These are phyloP conservation scores for Senna siamea DNA, from an alignment of 306 rosid genomes.

Conservation along the genomic window DNA sequence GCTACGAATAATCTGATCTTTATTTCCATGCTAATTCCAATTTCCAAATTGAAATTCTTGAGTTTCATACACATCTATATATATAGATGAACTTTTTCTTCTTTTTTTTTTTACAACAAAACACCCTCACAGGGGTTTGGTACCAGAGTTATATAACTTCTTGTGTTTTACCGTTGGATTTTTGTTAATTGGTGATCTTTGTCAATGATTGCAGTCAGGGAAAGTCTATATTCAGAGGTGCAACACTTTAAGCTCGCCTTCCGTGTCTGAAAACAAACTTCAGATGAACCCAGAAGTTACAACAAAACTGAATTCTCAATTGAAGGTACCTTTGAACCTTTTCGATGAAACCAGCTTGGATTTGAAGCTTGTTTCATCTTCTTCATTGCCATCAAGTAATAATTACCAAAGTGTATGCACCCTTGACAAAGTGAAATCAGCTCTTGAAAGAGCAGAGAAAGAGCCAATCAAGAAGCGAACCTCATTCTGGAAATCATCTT, in stretches of 20 bases:
- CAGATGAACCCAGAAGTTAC: conserved; percentile 45
- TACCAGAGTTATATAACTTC: too few species aligned
- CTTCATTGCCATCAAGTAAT: conserved; percentile 45
- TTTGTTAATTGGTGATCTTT: background rate
- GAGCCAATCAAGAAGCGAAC: conserved; percentile 69
- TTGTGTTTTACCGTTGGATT: too few species aligned
- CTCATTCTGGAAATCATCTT: conserved; percentile 60
- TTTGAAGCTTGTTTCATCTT: conserved; percentile 62
- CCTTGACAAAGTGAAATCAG: conserved; percentile 91
- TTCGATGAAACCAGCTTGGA: conserved; percentile 74
- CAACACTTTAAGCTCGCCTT: conserved; percentile 44
- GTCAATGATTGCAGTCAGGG: conserved; percentile 72
- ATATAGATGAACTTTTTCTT: too few species aligned
- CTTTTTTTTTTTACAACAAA: too few species aligned
- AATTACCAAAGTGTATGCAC: conserved; percentile 86
- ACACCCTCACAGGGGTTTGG: too few species aligned
- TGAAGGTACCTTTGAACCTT: conserved; percentile 59
- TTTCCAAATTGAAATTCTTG: background rate
- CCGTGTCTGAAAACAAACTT: conserved; percentile 44
- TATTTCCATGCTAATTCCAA: background rate
- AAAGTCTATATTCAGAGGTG: conserved; percentile 78
- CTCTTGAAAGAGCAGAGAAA: conserved; percentile 92
- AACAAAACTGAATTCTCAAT: conserved; percentile 57
- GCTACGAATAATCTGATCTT: background rate
- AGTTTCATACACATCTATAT: background rate